These are phyloP conservation scores for Corymbia maculata DNA, from an alignment of 345 rosid genomes.

Conservation along the genomic window DNA sequence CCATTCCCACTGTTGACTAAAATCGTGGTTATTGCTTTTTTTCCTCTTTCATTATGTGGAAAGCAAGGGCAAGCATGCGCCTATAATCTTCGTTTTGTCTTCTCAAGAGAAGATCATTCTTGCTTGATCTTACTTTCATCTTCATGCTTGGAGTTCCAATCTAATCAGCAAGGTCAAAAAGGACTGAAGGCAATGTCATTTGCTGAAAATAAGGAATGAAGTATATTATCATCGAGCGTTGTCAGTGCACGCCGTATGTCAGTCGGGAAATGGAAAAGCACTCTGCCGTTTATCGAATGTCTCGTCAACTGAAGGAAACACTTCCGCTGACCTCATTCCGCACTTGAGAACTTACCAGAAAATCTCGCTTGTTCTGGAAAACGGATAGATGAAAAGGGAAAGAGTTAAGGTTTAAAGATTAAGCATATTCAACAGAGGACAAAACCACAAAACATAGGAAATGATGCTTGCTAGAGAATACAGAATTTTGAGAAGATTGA, in stretches of 20 bases:
- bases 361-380: background rate
- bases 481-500: background rate
- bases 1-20: background rate
- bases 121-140: background rate
- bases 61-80: background rate
- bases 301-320: background rate
- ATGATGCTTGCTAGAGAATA: background rate
- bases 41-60: background rate
- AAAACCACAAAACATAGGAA: background rate
- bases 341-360: background rate
- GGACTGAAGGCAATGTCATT: background rate
- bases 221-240: background rate
- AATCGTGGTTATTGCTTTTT: background rate
- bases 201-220: background rate
- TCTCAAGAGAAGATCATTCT: background rate
- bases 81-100: background rate
- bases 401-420: background rate
- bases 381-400: background rate
- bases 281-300: background rate
- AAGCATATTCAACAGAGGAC: background rate
- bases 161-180: background rate
- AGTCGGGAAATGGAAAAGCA: background rate
- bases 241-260: background rate
- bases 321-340: background rate
- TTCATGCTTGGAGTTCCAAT: background rate